Conservation (phyloP, 352 stramenopile genomes). For the Thraustochytrium striatum region DNA sequence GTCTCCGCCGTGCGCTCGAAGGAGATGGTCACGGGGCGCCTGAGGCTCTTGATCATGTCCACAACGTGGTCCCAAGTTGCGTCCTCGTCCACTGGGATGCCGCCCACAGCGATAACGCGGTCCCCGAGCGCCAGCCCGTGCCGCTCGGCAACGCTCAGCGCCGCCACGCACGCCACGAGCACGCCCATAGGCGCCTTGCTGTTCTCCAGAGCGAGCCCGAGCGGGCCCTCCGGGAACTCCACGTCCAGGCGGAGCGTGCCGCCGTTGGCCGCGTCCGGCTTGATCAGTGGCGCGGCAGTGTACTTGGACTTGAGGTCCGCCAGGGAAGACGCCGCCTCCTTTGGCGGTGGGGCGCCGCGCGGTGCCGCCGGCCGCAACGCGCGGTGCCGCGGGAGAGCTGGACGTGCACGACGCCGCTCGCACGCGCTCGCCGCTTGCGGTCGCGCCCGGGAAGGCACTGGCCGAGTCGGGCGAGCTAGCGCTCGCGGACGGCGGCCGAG, state of each 20-base stretch:
- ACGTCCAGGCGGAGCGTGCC: conserved; percentile 22
- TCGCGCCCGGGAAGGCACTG: too few species aligned
- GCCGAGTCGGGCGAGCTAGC: too few species aligned
- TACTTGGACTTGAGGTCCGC: conserved; percentile 21
- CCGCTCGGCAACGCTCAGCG: conserved; percentile 24
- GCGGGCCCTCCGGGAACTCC: conserved; percentile 16
- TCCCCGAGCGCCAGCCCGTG: conserved; percentile 26
- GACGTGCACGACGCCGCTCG: too few species aligned
- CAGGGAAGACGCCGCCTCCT: too few species aligned
- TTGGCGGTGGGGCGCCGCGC: too few species aligned
- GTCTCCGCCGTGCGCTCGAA: conserved; percentile 44
- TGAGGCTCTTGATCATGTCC: conserved; percentile 44
- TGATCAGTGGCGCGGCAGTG: not conserved
- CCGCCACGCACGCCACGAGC: conserved; percentile 29
- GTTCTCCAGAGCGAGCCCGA: conserved; percentile 32
- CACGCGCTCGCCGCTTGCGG: too few species aligned
- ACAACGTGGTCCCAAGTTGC: conserved; percentile 43
- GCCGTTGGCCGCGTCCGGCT: not conserved
- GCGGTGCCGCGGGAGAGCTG: too few species aligned
- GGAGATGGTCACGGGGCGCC: conserved; percentile 23
- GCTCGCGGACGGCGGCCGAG: too few species aligned
- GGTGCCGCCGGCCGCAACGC: too few species aligned
- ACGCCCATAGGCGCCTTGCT: conserved; percentile 26
- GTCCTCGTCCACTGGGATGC: not conserved
- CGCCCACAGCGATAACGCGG: conserved; percentile 20